Evolutionary conservation across 805 yeast genomes (phyloP), one percentile per base, ranked within the genome.

Genomic region (Diddensiella transvaalensis): DNA sequence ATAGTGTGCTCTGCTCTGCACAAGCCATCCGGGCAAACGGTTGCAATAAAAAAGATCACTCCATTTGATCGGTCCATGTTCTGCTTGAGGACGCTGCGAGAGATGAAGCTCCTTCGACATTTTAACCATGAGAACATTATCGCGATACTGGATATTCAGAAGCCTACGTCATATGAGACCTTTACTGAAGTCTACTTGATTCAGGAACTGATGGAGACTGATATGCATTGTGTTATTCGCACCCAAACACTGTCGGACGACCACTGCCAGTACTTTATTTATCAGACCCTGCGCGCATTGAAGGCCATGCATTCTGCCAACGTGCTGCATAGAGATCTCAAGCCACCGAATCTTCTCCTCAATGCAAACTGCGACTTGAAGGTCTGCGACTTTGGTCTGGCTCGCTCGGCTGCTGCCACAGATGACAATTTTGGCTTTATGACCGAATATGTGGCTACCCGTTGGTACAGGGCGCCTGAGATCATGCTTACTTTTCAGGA

Each of bases 381-480:
- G 65, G 87, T 91, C 43, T 91, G 98, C 71, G 99, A 93, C 68
- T 91, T 91, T 66, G 98, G 99, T 15, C 75, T 91, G 50, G 97
- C 98, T 1, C 78, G 97, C 64, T 96, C 97, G 32, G 89, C 85
- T 57, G 80, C 88, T 6, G 81, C 81, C 51, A 86, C 89, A 0
- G 90, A 83, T 51, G 86, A 83, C 58, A 88, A 89, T 58, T 85
- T 86, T 26, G 97, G 96, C n/a, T 91, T 88, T 60, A 72, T 91
- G 74, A 93, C 99, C 1, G 98, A 91, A 66, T 93, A 93, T 64
- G 99, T 93, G 22, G 98, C 99, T 26, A 93, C 99, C 0, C 77
- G 99, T 65, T 93, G 99, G 99, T 93, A 93, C 68, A 75, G 99
- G 57, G 99, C 99, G 2, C 99, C 99, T 0, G 99, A 93, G 63